Base-by-base conservation (phyloP, 2,329 filamentous ascomycete genomes). In the Diaporthe ilicicola region DNA sequence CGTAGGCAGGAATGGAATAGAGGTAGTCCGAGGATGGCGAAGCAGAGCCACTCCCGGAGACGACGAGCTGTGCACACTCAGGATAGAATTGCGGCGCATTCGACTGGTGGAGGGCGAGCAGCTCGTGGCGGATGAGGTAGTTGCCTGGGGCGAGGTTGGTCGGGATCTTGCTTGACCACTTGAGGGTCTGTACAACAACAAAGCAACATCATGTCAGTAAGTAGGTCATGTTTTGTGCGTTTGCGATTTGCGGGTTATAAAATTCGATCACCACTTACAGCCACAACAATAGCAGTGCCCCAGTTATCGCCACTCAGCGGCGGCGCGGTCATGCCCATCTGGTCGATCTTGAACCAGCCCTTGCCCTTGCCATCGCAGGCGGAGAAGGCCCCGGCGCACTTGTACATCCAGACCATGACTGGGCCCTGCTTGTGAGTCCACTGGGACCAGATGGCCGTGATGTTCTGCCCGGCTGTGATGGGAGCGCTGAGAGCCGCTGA, bases 341-440 rank as follows among this genome's bases (percentile, higher is more conserved):
- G 82, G 74, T 87, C 85, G 73, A 89, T 88, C 82, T 89, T 89
- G 84, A 89, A 90, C 87, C 87, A 90, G 67, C 82, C 81, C 75
- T 84, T 82, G 37, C 84, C 83, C 61, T 84, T 84, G 46, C 88
- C 87, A 72, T 87, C 83, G 76, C 86, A 89, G 44, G 81, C 77
- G 15, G 78, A 78, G 77, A 88, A 87, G 62, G 81, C 83, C 44
- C 82, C 81, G 3, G 84, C 77, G 77, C 87, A 89, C 72, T 86
- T 84, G 81, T 86, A 87, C 76, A 87, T 77, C 84, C 84, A 89
- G 2, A 90, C 87, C 83, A 89, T 87, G 50, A 90, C 85, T 19
- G 88, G 88, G 1, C 87, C 88, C 75, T 89, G 87, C 69, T 82
- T 79, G 76, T 89, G 87, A 0, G 87, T 89, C 87, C 88, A 89